A percentile compares a stretch with the other conserved stretches of the same genome.
phyloP scores from a whole-genome alignment of 306 rosid genomes.

The Senna siamea region DNA sequence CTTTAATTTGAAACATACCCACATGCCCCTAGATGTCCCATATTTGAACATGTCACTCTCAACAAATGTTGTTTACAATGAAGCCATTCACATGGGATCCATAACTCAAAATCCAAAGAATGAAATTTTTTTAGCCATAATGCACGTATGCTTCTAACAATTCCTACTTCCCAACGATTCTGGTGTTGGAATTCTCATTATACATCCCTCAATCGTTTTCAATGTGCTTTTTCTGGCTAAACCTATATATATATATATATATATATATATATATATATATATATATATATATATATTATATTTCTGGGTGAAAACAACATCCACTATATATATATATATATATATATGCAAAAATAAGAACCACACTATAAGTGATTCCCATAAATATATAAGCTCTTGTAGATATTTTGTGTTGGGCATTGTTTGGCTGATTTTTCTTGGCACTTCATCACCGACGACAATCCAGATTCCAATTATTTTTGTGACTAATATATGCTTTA shows the following conservation, averaged over 20 bases:
- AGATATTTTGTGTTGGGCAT: conserved; percentile 1
- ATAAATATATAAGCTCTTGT: not conserved
- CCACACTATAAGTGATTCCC: not conserved
- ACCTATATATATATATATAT: not conserved
- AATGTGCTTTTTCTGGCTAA: not conserved
- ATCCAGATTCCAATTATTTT: not conserved
- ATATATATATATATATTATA: not conserved
- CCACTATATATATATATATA: not conserved
- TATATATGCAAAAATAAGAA: not conserved
- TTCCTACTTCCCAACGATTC: not conserved
- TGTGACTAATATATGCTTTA: not conserved
- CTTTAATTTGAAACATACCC: conserved; percentile 22
- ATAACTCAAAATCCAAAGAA: not conserved
- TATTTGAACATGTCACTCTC: conserved; percentile 6
- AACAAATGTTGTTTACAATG: not conserved
- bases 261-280: not conserved
- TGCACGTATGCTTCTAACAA: not conserved
- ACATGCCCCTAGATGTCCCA: not conserved
- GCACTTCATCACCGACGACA: conserved; percentile 8
- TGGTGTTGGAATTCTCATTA: not conserved
- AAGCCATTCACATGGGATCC: conserved; percentile 22
- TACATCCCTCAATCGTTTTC: conserved; percentile 1
- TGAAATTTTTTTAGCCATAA: not conserved
- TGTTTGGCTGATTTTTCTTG: conserved; percentile 14
- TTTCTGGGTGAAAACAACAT: not conserved